Evolutionary conservation across 805 yeast genomes (phyloP).

Genomic region (Barnettozyma vustinii): DNA sequence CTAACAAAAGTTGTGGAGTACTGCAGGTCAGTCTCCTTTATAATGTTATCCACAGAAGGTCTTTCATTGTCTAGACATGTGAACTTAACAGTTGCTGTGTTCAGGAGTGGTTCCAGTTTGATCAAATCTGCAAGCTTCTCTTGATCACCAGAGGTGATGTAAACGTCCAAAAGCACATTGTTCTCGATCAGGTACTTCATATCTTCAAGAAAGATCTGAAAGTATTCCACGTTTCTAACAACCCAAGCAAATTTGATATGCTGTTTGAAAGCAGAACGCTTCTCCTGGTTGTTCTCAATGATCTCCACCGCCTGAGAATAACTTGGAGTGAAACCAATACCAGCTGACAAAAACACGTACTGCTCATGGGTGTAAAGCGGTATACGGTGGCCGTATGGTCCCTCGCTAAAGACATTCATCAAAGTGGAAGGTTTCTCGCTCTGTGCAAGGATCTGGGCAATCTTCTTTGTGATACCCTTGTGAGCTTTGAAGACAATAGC

Average conservation of each 20-base stretch:
- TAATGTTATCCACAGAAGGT: conserved; percentile 13
- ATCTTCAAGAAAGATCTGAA: conserved; percentile 44
- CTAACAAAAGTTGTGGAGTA: conserved; percentile 44
- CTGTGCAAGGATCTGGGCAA: conserved; percentile 30
- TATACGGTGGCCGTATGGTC: conserved; percentile 52
- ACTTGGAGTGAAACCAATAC: conserved; percentile 48
- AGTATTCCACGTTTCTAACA: conserved; percentile 44
- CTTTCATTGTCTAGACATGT: conserved; percentile 7
- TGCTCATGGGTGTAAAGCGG: conserved; percentile 35
- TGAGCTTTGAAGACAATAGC: conserved; percentile 44
- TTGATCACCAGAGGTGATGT: conserved; percentile 14
- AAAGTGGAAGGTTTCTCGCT: conserved; percentile 28
- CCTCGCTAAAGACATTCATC: conserved; percentile 45
- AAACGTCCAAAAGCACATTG: conserved; percentile 19
- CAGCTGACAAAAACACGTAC: conserved; percentile 41
- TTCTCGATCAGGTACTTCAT: conserved; percentile 29
- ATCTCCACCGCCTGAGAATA: conserved; percentile 36
- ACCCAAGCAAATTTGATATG: conserved; percentile 57
- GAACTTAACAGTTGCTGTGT: conserved; percentile 3
- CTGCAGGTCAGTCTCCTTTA: conserved; percentile 22
- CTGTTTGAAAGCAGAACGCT: conserved; percentile 11
- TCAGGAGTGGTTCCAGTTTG: conserved; percentile 2
- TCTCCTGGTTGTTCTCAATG: conserved; percentile 12
- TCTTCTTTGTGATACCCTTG: conserved; percentile 48
- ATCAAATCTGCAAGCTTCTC: background rate